Evolutionary conservation across 2,329 filamentous ascomycete species (phyloP).

Genomic region (Calonectria crousiana): DNA sequence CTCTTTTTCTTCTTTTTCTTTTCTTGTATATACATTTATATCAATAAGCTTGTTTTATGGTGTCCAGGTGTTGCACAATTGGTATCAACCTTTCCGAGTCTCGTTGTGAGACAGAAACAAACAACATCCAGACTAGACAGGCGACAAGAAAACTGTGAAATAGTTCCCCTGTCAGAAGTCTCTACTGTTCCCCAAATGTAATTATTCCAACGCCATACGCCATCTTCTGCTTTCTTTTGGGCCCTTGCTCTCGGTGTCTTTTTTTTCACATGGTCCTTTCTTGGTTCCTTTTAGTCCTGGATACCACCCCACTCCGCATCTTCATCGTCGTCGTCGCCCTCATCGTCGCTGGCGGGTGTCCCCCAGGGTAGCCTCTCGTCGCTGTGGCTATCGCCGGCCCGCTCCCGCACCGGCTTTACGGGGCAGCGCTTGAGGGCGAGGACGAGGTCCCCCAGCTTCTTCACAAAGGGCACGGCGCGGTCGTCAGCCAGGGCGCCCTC

Average conservation of each 20-base stretch:
- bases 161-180: constrained; percentile 14
- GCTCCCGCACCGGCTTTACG: constrained; percentile 78
- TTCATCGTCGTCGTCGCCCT: constrained; percentile 54
- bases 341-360: constrained; percentile 43
- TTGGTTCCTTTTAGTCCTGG: constrained; percentile 63
- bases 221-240: constrained; percentile 8
- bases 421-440: constrained; percentile 68
- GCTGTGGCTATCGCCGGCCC: constrained; percentile 76
- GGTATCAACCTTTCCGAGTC: constrained; percentile 40
- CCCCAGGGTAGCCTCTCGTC: constrained; percentile 81
- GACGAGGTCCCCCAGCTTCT: constrained; percentile 66
- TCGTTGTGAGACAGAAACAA: constrained; percentile 11
- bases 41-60: background rate
- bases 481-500: constrained; percentile 64
- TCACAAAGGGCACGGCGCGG: constrained; percentile 61
- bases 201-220: constrained; percentile 43
- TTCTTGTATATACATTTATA: background rate
- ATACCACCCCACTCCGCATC: constrained; percentile 76
- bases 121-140: constrained; percentile 24
- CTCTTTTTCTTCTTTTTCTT: background rate
- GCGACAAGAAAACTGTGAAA: constrained; percentile 8
- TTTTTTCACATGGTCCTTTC: background rate
- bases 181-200: constrained; percentile 21
- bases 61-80: constrained; percentile 9
- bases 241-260: background rate